Percentiles rank a stretch among this genome's conserved stretches.
phyloP scores from a whole-genome alignment of 2,329 filamentous ascomycete genomes.

The Paraphaeosphaeria minitans region DNA sequence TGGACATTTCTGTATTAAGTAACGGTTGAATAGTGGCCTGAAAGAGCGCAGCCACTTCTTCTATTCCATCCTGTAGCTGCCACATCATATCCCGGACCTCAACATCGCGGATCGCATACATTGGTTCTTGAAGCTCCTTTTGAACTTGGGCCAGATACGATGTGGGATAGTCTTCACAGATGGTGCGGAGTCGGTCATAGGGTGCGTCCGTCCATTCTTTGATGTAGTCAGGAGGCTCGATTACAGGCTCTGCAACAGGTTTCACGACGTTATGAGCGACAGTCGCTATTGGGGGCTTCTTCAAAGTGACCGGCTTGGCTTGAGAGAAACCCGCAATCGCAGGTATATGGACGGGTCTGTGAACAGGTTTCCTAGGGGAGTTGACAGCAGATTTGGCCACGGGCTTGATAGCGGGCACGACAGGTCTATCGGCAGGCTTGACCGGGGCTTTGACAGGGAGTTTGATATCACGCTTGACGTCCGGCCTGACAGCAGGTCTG shows the following conservation, averaged over 20 bases:
- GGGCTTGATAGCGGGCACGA: too few relatives aligned
- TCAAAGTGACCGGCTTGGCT: background rate
- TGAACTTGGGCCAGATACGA: background rate
- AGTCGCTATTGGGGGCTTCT: background rate
- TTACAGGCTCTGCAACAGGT: background rate
- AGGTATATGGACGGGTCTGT: too few relatives aligned
- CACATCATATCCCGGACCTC: conserved; percentile 34
- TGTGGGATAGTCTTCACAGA: background rate
- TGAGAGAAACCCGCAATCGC: background rate
- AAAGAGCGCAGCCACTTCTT: conserved; percentile 22
- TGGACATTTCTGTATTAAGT: background rate
- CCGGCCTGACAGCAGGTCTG: too few relatives aligned
- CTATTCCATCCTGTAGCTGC: conserved; percentile 24
- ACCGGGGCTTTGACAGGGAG: too few relatives aligned
- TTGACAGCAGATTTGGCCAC: too few relatives aligned
- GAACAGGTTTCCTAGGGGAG: too few relatives aligned
- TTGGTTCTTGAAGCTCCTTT: conserved; percentile 23
- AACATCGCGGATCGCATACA: conserved; percentile 29
- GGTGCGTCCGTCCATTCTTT: background rate
- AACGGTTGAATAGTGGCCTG: background rate
- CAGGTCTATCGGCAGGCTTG: too few relatives aligned
- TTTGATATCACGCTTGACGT: too few relatives aligned
- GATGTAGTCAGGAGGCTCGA: background rate
- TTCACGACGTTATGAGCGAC: background rate
- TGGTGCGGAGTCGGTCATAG: background rate